These are phyloP conservation scores for Cenchrus purpureus DNA, from an alignment of 176 grass and related monocot species.

Conservation along the genomic window DNA sequence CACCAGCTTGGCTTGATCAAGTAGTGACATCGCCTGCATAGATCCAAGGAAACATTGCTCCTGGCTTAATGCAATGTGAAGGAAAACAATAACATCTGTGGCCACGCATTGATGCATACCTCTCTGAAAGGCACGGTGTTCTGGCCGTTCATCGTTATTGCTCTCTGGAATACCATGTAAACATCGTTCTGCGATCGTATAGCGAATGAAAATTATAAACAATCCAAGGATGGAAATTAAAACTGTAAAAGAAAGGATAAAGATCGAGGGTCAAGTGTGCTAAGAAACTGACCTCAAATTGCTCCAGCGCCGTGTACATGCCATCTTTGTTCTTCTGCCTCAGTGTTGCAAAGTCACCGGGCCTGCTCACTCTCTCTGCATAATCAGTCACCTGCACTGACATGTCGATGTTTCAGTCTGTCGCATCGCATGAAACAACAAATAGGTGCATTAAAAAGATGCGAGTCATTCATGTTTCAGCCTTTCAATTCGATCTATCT, in stretches of 20 bases:
- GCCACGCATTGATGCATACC: slow-evolving; percentile 19
- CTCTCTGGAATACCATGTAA: slow-evolving; percentile 68
- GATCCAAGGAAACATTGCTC: background rate
- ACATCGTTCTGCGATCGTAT: slow-evolving; percentile 56
- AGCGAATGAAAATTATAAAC: background rate
- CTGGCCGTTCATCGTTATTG: slow-evolving; percentile 59
- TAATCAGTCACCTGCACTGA: slow-evolving; percentile 51
- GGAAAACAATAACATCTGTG: background rate
- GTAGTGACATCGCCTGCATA: slow-evolving; percentile 53
- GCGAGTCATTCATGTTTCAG: background rate
- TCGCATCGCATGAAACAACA: background rate
- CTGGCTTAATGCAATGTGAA: background rate
- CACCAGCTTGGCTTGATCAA: slow-evolving; percentile 61
- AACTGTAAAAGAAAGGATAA: background rate
- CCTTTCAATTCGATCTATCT: background rate
- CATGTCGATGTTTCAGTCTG: background rate
- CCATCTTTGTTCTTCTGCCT: slow-evolving; percentile 78
- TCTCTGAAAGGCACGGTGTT: slow-evolving; percentile 62
- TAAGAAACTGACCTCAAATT: slow-evolving; percentile 58
- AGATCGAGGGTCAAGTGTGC: background rate
- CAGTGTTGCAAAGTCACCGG: slow-evolving; percentile 69
- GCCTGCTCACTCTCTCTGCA: slow-evolving; percentile 58
- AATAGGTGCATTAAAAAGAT: background rate
- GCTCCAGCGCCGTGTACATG: slow-evolving; percentile 63
- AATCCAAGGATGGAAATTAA: background rate